phyloP scores from a whole-genome alignment of 1,139 yeast genomes.

The Keqinozyma sinolaborantium region DNA sequence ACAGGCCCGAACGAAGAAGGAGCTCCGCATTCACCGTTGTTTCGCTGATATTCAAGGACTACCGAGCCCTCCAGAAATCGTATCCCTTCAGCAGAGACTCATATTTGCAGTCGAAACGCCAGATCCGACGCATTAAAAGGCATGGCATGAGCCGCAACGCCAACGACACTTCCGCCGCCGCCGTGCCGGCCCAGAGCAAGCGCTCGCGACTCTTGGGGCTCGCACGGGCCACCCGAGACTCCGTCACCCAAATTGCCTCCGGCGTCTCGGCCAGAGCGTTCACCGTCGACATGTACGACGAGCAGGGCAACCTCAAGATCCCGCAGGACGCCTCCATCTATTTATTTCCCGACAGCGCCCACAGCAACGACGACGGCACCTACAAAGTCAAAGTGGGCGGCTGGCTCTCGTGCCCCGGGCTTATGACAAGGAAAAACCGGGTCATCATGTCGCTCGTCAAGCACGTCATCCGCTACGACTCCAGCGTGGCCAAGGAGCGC shows the following conservation, averaged over 20 bases:
- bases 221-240: conserved; percentile 54
- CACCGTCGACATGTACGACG: conserved; percentile 23
- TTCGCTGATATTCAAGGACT: conserved; percentile 15
- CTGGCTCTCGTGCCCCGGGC: conserved; percentile 69
- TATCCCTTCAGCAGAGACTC: conserved; percentile 13
- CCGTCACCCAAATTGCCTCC: conserved; percentile 47
- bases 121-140: conserved; percentile 12
- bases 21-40: background rate
- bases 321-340: conserved; percentile 38
- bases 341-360: conserved; percentile 65
- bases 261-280: conserved; percentile 41
- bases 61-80: conserved; percentile 16
- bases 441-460: conserved; percentile 66
- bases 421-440: conserved; percentile 66
- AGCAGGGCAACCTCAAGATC: conserved; percentile 27
- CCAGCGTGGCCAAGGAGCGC: conserved; percentile 17
- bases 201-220: conserved; percentile 43
- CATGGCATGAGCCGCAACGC: conserved; percentile 10
- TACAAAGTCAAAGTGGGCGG: conserved; percentile 70
- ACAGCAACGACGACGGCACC: conserved; percentile 24
- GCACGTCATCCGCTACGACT: conserved; percentile 54
- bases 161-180: background rate
- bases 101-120: conserved; percentile 7
- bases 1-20: conserved; percentile 1
- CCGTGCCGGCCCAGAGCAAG: conserved; percentile 12